Conservation (phyloP, 352 stramenopile species). For the Globisporangium abappressorium region DNA sequence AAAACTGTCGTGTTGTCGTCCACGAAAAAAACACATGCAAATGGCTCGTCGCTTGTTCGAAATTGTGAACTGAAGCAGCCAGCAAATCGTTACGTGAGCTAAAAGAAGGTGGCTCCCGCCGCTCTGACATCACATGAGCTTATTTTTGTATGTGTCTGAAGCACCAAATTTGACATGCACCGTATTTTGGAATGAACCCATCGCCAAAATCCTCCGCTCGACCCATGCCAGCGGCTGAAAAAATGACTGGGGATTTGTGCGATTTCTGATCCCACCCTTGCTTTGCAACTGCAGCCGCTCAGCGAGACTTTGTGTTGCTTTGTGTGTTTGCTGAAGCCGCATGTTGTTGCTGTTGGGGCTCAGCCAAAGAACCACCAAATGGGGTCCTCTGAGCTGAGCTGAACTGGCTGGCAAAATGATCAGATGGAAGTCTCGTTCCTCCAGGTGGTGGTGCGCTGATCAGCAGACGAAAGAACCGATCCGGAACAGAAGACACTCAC, state of each 20-base stretch:
- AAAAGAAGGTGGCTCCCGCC: background rate
- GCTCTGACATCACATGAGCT: background rate
- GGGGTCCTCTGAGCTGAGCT: background rate
- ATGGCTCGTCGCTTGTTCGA: constrained; percentile 3
- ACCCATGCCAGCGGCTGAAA: background rate
- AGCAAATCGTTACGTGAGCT: background rate
- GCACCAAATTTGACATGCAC: too few relatives aligned
- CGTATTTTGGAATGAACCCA: constrained; percentile 11
- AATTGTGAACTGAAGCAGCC: background rate
- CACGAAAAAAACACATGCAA: background rate
- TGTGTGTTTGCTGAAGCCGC: background rate
- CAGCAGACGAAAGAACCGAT: background rate
- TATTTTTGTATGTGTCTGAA: background rate
- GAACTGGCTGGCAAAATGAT: background rate
- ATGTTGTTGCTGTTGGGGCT: background rate
- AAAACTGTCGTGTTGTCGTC: constrained; percentile 3
- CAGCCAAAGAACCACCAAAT: background rate
- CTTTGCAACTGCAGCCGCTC: background rate
- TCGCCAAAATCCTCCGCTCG: background rate
- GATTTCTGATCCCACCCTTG: background rate
- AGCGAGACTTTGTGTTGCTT: background rate
- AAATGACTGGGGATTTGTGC: background rate
- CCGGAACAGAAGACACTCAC: background rate
- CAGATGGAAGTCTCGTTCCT: background rate
- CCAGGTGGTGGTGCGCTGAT: background rate